A percentile compares a stretch with the other conserved stretches of the same genome.
Conservation (phyloP, 108 stramenopile species). For the Skeletonema potamos region DNA sequence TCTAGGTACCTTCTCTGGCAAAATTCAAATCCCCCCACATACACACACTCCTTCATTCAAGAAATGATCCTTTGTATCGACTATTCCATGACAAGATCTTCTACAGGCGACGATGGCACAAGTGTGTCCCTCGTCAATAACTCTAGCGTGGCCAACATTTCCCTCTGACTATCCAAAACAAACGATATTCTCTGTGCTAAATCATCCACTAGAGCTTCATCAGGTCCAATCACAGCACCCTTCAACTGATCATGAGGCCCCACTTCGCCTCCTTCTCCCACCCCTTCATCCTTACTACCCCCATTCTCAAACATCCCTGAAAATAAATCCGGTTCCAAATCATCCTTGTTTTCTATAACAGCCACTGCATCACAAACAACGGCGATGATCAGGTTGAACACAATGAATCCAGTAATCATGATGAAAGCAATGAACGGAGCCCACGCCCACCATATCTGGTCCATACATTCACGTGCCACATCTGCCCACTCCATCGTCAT, state of each 20-base stretch:
- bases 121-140: slow-evolving; percentile 8
- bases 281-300: not conserved
- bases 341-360: slow-evolving; percentile 17
- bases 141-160: slow-evolving; percentile 17
- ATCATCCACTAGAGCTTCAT: slow-evolving; percentile 20
- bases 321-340: slow-evolving; percentile 6
- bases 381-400: slow-evolving; percentile 38
- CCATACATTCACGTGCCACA: slow-evolving; percentile 29
- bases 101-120: not conserved
- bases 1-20: not conserved
- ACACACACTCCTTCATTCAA: too few species aligned
- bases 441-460: slow-evolving; percentile 29
- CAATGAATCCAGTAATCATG: slow-evolving; percentile 38
- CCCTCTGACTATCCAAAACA: slow-evolving; percentile 19
- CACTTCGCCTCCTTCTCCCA: not conserved
- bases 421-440: slow-evolving; percentile 29
- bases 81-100: too few species aligned
- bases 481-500: slow-evolving; percentile 46
- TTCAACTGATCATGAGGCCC: not conserved
- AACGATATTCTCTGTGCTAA: slow-evolving; percentile 11
- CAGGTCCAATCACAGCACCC: not conserved
- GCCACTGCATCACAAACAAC: slow-evolving; percentile 41
- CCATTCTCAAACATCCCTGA: not conserved
- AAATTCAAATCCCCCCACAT: not conserved
- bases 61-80: too few species aligned